phyloP scores from a whole-genome alignment of 1,139 yeast genomes.

The Pichia sorboxylosa region DNA sequence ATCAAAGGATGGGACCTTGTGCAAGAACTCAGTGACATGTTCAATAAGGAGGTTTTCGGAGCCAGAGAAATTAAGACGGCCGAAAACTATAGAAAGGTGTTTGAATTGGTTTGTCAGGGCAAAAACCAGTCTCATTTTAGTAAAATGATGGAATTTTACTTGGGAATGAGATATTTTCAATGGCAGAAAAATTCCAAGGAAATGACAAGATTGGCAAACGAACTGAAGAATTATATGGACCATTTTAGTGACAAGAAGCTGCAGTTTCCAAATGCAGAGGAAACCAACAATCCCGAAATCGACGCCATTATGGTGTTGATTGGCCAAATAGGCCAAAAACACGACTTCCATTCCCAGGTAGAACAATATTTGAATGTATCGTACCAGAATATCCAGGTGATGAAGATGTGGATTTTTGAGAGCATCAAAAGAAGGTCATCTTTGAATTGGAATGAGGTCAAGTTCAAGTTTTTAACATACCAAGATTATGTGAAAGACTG shows the following conservation, averaged over 20 bases:
- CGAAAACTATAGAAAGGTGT: too few species aligned
- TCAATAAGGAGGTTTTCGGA: too few species aligned
- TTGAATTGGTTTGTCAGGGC: too few species aligned
- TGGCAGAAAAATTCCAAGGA: background rate
- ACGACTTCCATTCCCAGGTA: too few species aligned
- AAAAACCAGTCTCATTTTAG: too few species aligned
- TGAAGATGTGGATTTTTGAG: slow-evolving; percentile 28
- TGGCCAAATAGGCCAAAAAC: too few species aligned
- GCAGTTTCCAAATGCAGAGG: slow-evolving; percentile 36
- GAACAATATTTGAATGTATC: slow-evolving; percentile 33
- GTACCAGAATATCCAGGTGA: slow-evolving; percentile 35
- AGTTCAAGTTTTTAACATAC: slow-evolving; percentile 34
- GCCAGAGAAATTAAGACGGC: too few species aligned
- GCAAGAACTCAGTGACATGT: too few species aligned
- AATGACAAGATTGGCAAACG: slow-evolving; percentile 1
- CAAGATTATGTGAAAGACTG: slow-evolving; percentile 28
- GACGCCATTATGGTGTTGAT: slow-evolving; percentile 23
- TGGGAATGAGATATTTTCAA: slow-evolving; percentile 11
- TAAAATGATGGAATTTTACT: slow-evolving; percentile 9
- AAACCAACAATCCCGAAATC: slow-evolving; percentile 23
- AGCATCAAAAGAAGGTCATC: slow-evolving; percentile 13
- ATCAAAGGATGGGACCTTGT: too few species aligned
- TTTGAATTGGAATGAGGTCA: slow-evolving; percentile 23
- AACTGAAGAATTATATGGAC: slow-evolving; percentile 6
- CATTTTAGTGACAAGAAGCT: too few species aligned